Percentiles rank a stretch among this genome's conserved stretches.
Conservation (phyloP, 305 asterid species). For the Fraxinus floribunda region DNA sequence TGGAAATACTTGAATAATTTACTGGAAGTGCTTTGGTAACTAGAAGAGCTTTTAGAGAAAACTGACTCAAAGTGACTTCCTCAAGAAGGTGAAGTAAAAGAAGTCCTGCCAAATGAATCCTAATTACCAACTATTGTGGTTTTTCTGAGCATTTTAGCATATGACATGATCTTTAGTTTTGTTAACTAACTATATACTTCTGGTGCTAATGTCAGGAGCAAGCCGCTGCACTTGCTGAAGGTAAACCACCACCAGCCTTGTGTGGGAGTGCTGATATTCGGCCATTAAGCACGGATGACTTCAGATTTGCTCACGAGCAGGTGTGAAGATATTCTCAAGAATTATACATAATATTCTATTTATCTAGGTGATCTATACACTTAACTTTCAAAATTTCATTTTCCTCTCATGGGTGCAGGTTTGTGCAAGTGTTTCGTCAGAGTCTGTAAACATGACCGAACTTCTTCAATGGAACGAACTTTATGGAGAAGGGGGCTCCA, state of each 20-base stretch:
- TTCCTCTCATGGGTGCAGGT: conserved; percentile 39
- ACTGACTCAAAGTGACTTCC: neutral
- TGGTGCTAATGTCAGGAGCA: conserved; percentile 41
- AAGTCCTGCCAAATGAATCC: neutral
- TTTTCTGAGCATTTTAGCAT: neutral
- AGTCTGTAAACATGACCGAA: conserved; percentile 79
- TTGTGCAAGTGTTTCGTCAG: conserved; percentile 77
- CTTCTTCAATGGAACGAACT: conserved; percentile 84
- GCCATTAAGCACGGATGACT: conserved; percentile 48
- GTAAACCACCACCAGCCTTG: conserved; percentile 54
- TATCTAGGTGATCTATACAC: neutral
- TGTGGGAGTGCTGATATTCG: conserved; percentile 62
- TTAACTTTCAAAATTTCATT: neutral
- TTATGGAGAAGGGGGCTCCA: conserved; percentile 80
- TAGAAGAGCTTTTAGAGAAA: neutral
- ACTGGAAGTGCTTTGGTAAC: neutral
- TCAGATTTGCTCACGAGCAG: conserved; percentile 57
- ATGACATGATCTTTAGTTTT: neutral
- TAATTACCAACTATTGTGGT: neutral
- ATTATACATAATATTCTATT: neutral
- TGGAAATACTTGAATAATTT: neutral
- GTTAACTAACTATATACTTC: neutral
- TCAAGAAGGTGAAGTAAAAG: neutral
- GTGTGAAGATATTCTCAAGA: conserved; percentile 28
- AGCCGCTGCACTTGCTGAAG: conserved; percentile 59